Evolutionary conservation across 2,329 filamentous ascomycete genomes (phyloP), one percentile per base, ranked within the genome.

Genomic region (Pleomassaria siparia): DNA sequence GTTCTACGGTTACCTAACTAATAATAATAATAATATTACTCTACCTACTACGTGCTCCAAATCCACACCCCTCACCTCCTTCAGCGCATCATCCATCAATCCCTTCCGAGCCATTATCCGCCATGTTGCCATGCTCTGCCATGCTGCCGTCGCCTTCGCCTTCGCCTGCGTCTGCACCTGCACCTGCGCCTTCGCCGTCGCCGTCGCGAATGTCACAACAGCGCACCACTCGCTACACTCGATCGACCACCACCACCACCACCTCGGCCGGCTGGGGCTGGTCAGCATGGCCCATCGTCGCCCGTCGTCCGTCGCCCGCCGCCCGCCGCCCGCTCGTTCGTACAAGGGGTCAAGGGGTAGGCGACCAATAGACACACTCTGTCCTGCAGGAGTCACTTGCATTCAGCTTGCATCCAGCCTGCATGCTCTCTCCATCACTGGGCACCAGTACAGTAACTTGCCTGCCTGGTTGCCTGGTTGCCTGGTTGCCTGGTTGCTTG

Each of bases 371-470:
- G 51, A 56, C 54, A 59, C 66, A 63, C 58, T 60, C 50, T 62
- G 63, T 63, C 63, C 45, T 69, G 67, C 67, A 70, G 63, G 60
- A 60, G 65, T 64, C 66, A 71, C 67, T 62, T 63, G 67, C 29
- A 30, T n/a, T n/a, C 29, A 5, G 29, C 67, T 62, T 63, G 67
- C 29, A 30, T n/a, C 29, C 29, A 5, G 29, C 29, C 15, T 30
- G 29, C 67, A 69, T 67, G 56, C 47, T 44, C 48, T 54, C 47
- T 53, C 52, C 57, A 50, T 66, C 62, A 68, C 63, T 66, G 60
- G 63, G 57, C 59, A 56, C 59, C 60, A 60, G n/a, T n/a, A n/a
- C n/a, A n/a, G n/a, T n/a, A n/a, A n/a, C n/a, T n/a, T n/a, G n/a
- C n/a, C n/a, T n/a, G n/a, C n/a, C n/a, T n/a, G n/a, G n/a, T n/a